phyloP scores from a whole-genome alignment of 495 filamentous ascomycete species.

The Parathielavia hyrcaniae region DNA sequence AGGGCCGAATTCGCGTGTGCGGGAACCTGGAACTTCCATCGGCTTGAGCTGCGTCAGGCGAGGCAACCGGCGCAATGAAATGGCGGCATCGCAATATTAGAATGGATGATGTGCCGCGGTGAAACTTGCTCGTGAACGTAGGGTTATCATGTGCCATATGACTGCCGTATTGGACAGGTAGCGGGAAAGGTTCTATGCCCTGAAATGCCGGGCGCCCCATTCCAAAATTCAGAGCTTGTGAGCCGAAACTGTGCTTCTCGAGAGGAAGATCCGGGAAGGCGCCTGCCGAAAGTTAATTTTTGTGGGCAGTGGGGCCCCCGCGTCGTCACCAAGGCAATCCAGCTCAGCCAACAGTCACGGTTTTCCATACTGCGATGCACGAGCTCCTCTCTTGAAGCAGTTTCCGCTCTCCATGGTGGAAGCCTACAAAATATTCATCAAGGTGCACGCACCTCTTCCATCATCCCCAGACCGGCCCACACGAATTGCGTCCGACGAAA shows the following conservation, averaged over 20 bases:
- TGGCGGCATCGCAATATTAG: constrained; percentile 17
- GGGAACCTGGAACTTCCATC: too few species aligned
- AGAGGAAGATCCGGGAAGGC: constrained; percentile 7
- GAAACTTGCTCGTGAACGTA: constrained; percentile 17
- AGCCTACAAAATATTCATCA: not conserved
- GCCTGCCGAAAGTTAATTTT: constrained; percentile 10
- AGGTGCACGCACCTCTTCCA: not conserved
- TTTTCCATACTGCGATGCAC: not conserved
- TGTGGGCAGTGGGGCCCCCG: too few species aligned
- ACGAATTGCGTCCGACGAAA: constrained; percentile 1
- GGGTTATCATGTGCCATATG: constrained; percentile 16
- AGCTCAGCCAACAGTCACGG: not conserved
- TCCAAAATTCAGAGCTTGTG: not conserved
- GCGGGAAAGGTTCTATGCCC: not conserved
- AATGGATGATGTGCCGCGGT: constrained; percentile 9
- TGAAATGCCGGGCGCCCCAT: not conserved
- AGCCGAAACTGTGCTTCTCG: too few species aligned
- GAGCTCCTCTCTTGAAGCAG: too few species aligned
- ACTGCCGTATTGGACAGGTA: constrained; percentile 17
- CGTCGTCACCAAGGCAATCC: too few species aligned
- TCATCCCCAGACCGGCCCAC: not conserved
- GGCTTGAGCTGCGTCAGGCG: constrained; percentile 11
- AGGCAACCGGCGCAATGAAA: constrained; percentile 10
- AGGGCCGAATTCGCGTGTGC: not conserved
- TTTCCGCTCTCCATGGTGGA: too few species aligned